Base-by-base conservation (phyloP, 257 asterid species). In the Anisodus tanguticus region DNA sequence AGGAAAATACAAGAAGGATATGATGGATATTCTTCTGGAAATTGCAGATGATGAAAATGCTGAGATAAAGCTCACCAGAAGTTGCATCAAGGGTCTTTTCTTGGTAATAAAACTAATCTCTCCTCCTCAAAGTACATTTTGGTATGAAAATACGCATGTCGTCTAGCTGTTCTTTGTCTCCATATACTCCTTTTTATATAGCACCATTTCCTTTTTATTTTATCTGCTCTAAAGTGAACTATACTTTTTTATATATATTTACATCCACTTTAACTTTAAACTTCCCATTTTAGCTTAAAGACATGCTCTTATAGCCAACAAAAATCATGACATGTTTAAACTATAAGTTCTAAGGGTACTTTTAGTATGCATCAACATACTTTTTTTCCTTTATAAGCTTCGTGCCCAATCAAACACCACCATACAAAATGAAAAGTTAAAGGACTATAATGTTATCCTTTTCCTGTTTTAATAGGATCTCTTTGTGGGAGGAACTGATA, bases 401-500 rank as follows among this genome's bases (percentile, higher is more conserved):
- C 11, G 15, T 11, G 45, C 8, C n/a, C 5, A 31, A 11, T 31
- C 4, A 64, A 64, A 37, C 4, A 54, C 59, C 59, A 54, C 15
- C 59, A 64, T 64, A 64, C 71, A 64, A 64, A 26, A 11, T 64
- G n/a, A 11, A 10, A 62, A 66, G 45, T 3, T 41, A 41, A 5
- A 41, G 45, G 4, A 35, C 19, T 4, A 66, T 35, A 66, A 66
- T 35, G 72, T 31, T 66, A 22, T 66, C 12, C 22, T 45, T 2
- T 51, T 79, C 64, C 47, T 37, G 26, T 80, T 12, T n/a, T 15
- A 60, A 43, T 58, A 83, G 88, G 90, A 87, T 71, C 82, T 87
- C 39, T 87, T 87, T 84, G 9, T 87, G 85, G 89, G 83, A 45
- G 91, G 91, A 4, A 86, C 86, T 31, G 87, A 88, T 17, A 88